These are phyloP conservation scores for Colletotrichum phormii DNA, from an alignment of 2,329 filamentous ascomycete genomes.

Conservation along the genomic window DNA sequence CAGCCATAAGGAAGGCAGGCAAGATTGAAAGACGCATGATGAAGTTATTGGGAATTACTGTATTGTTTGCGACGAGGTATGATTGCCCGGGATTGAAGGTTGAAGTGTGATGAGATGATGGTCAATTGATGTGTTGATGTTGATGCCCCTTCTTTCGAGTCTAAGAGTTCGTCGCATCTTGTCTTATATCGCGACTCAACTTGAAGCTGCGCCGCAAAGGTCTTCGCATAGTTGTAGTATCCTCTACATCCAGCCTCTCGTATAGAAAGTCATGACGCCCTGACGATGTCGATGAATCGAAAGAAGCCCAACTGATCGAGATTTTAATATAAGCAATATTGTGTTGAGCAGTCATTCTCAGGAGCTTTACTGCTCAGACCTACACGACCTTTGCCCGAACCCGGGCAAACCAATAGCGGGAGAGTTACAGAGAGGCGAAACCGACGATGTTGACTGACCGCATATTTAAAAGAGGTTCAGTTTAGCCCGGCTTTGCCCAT, in stretches of 20 bases:
- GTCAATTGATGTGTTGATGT: background rate
- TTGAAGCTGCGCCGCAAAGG: background rate
- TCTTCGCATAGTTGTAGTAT: background rate
- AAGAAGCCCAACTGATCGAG: background rate
- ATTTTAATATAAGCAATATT: background rate
- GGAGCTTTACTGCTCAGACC: background rate
- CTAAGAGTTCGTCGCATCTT: background rate
- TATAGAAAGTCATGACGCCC: background rate
- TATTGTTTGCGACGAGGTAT: too few species aligned
- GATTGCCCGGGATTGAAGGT: background rate
- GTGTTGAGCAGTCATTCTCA: background rate
- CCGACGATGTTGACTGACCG: background rate
- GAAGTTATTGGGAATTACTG: background rate
- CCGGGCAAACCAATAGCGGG: background rate
- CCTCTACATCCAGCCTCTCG: background rate
- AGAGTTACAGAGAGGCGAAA: background rate
- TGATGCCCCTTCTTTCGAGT: background rate
- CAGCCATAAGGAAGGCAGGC: background rate
- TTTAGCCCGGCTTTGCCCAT: background rate
- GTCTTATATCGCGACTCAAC: background rate
- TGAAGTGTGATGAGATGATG: background rate
- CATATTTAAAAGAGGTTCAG: background rate
- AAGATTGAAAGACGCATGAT: conserved; percentile 15
- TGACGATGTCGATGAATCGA: background rate
- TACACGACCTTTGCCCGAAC: background rate